phyloP scores from a whole-genome alignment of 1,284 basidiomycete genomes.

The Malassezia equina region DNA sequence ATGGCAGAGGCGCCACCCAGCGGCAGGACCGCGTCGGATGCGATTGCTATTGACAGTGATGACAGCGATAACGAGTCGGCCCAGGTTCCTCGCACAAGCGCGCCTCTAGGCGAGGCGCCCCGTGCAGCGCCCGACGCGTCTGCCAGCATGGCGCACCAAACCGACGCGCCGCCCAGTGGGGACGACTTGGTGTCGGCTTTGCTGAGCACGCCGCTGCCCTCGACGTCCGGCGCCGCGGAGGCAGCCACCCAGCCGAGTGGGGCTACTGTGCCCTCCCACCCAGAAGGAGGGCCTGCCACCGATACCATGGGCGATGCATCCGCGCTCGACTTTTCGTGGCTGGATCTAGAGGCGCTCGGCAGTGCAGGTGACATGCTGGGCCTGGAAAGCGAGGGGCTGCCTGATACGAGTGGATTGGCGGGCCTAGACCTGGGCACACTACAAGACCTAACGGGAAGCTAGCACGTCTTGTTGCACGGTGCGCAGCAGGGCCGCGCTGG shows the following conservation, averaged over 20 bases:
- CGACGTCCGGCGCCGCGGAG: no score
- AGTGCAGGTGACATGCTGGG: neutral
- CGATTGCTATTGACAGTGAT: slow-evolving; percentile 11
- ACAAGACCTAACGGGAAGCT: neutral
- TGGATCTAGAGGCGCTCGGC: slow-evolving; percentile 2
- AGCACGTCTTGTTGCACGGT: slow-evolving; percentile 12
- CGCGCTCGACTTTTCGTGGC: slow-evolving; percentile 13
- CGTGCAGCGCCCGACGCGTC: neutral
- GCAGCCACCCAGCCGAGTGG: no score
- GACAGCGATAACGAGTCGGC: slow-evolving; percentile 1
- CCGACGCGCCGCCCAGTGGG: neutral
- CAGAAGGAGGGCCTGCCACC: neutral
- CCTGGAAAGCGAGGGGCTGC: neutral
- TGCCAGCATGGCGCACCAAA: neutral
- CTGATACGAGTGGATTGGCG: neutral
- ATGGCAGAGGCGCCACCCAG: neutral
- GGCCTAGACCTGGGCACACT: neutral
- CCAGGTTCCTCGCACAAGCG: no score
- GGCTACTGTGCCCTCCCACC: neutral
- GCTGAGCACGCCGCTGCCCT: neutral
- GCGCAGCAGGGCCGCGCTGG: slow-evolving; percentile 3
- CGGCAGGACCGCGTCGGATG: neutral
- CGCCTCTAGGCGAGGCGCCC: no score
- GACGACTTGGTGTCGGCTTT: neutral
- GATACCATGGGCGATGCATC: neutral